phyloP scores from a whole-genome alignment of 345 rosid species.

The Psidium guajava region DNA sequence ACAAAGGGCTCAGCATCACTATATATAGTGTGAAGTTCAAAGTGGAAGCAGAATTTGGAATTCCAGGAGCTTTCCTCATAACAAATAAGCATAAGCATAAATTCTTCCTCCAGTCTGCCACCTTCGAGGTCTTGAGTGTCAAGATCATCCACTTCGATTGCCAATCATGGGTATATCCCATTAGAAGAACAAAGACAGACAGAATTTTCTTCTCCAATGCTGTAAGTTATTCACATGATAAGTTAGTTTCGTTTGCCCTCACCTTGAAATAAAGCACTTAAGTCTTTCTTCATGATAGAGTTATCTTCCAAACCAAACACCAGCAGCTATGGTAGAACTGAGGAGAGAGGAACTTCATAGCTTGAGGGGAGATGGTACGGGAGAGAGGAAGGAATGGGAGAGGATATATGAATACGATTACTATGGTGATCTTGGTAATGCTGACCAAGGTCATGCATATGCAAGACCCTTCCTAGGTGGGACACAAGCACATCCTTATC shows the following conservation, averaged over 20 bases:
- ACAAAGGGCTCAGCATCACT: slow-evolving; percentile 8
- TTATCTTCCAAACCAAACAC: slow-evolving; percentile 42
- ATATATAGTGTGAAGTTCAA: slow-evolving; percentile 20
- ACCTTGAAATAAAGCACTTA: background rate
- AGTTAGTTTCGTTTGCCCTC: background rate
- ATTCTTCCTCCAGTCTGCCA: slow-evolving; percentile 44
- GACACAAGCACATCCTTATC: slow-evolving; percentile 32
- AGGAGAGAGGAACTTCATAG: slow-evolving; percentile 31
- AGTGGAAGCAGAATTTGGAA: slow-evolving; percentile 28
- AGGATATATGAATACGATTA: slow-evolving; percentile 41
- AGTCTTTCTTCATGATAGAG: slow-evolving; percentile 10
- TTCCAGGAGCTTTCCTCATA: slow-evolving; percentile 38
- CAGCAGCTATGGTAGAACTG: slow-evolving; percentile 22
- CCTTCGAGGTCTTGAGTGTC: slow-evolving; percentile 3
- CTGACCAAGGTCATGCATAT: slow-evolving; percentile 21
- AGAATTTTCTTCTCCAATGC: slow-evolving; percentile 43
- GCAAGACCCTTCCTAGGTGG: slow-evolving; percentile 45
- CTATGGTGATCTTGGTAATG: slow-evolving; percentile 47
- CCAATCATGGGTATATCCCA: slow-evolving; percentile 51
- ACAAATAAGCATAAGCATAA: slow-evolving; percentile 27
- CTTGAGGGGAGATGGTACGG: slow-evolving; percentile 31
- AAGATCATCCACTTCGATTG: slow-evolving; percentile 32
- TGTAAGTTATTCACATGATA: slow-evolving; percentile 12
- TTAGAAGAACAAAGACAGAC: slow-evolving; percentile 14
- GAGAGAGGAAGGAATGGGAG: slow-evolving; percentile 46